Conservation (phyloP, 371 early-diverging fungal genomes). For the Smittium culicis region DNA sequence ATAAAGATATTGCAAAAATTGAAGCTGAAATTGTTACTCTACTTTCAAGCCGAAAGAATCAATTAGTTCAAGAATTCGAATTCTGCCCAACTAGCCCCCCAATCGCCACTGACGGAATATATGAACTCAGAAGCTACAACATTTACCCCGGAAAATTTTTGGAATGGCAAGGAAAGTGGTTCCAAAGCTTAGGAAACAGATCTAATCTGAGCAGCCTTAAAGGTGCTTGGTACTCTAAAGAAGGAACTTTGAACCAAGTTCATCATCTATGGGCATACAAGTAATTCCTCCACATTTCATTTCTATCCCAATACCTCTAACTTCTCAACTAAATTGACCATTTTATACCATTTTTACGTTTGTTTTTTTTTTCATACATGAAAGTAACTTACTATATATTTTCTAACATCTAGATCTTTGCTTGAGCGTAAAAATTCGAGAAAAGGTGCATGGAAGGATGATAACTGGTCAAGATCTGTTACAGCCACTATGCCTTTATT, state of each 20-base stretch:
- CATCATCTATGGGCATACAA: constrained; percentile 90
- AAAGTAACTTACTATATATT: constrained; percentile 11
- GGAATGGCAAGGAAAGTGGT: constrained; percentile 89
- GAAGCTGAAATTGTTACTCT: constrained; percentile 49
- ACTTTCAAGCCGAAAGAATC: constrained; percentile 57
- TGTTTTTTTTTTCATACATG: constrained; percentile 3
- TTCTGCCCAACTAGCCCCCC: constrained; percentile 78
- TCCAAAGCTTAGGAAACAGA: constrained; percentile 71
- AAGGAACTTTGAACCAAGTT: constrained; percentile 73
- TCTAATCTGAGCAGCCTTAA: constrained; percentile 74
- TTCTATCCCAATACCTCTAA: not conserved
- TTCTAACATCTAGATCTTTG: constrained; percentile 3
- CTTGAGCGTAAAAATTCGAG: constrained; percentile 67
- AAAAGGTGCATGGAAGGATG: constrained; percentile 82
- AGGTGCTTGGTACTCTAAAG: constrained; percentile 91
- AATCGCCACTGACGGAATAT: constrained; percentile 59
- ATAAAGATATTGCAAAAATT: constrained; percentile 41
- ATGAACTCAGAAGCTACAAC: constrained; percentile 76
- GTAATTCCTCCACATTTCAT: constrained; percentile 28
- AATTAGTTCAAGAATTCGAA: constrained; percentile 79
- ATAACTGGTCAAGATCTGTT: constrained; percentile 88
- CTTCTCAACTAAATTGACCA: not conserved
- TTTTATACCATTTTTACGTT: constrained; percentile 6
- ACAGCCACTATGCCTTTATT: constrained; percentile 76
- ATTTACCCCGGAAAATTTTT: constrained; percentile 78